Evolutionary conservation across 805 yeast genomes (phyloP).

Genomic region (Metschnikowia koreensis): DNA sequence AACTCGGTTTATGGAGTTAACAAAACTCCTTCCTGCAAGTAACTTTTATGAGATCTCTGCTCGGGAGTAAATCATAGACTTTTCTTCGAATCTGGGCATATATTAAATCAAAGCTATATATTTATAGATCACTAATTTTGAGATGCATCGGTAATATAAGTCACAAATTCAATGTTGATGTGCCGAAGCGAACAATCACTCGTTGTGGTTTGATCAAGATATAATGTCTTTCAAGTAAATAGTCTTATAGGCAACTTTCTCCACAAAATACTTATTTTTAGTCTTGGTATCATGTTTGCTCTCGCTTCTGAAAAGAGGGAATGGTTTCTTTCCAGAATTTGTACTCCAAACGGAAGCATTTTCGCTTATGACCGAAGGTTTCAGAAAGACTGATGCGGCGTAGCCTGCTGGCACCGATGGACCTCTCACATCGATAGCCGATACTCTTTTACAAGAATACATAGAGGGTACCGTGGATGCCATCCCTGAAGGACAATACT

Average conservation of each 20-base stretch:
- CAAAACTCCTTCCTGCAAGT: slow-evolving; percentile 17
- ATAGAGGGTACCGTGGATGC: slow-evolving; percentile 7
- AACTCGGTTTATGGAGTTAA: slow-evolving; percentile 31
- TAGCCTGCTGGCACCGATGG: slow-evolving; percentile 7
- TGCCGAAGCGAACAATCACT: slow-evolving; percentile 12
- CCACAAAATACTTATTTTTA: slow-evolving; percentile 27
- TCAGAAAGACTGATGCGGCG: slow-evolving; percentile 14
- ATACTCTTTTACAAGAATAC: slow-evolving; percentile 11
- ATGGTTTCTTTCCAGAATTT: background rate
- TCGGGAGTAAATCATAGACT: background rate
- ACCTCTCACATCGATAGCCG: slow-evolving; percentile 15
- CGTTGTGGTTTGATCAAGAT: background rate
- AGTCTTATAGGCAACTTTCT: slow-evolving; percentile 24
- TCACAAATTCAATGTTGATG: slow-evolving; percentile 1
- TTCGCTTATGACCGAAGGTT: background rate
- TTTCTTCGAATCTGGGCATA: background rate
- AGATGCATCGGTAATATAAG: background rate
- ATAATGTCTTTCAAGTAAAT: slow-evolving; percentile 18
- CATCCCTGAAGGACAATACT: background rate
- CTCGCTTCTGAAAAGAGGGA: background rate
- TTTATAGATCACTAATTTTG: background rate
- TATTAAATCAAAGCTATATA: background rate
- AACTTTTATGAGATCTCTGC: background rate
- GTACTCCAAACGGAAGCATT: slow-evolving; percentile 1
- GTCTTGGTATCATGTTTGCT: slow-evolving; percentile 7